Base-by-base conservation (phyloP, 2,329 filamentous ascomycete species). In the Aspergillus chevalieri region DNA sequence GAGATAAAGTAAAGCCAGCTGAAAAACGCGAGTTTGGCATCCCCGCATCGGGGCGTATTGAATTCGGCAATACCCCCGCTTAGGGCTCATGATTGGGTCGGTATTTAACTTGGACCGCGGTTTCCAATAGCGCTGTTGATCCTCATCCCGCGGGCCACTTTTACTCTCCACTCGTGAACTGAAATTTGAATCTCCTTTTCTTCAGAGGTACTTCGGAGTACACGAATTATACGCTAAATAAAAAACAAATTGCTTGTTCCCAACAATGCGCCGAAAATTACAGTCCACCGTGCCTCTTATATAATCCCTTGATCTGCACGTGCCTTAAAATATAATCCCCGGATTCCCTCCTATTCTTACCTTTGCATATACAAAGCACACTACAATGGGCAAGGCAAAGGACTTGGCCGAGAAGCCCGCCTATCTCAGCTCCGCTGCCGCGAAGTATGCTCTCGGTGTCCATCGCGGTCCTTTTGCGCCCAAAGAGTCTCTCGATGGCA, bases 401-500 rank as follows among this genome's bases (percentile, higher is more conserved):
- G 55, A 47, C 26, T 47, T 44, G 46, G 59, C 56, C 43, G 61
- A 62, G 53, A 61, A 60, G 30, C 56, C 59, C 7, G 51, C 59
- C 43, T 59, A 61, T 53, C 50, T 61, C 51, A 55, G 43, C 50
- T 57, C 58, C 46, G 54, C 64, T 36, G 56, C 57, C 38, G 64
- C 63, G 44, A 66, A 62, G 47, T 63, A 64, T 41, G 62, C 59
- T 8, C 51, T 67, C 26, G 65, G 65, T 43, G 47, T 56, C 26
- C 57, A 65, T 54, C 61, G 65, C 15, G 65, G 65, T 14, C 64
- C 65, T 15, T 50, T 65, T 28, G 30, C 56, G 21, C 38, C 58
- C 19, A 46, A 46, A 2, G 49, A 54, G 30, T 26, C 44, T 22
- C 17, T 21, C 17, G 58, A 59, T 9, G 56, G 52, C 14, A 48